Evolutionary conservation across 78 protist genomes (phyloP).

Genomic region (Emiliania huxleyi): DNA sequence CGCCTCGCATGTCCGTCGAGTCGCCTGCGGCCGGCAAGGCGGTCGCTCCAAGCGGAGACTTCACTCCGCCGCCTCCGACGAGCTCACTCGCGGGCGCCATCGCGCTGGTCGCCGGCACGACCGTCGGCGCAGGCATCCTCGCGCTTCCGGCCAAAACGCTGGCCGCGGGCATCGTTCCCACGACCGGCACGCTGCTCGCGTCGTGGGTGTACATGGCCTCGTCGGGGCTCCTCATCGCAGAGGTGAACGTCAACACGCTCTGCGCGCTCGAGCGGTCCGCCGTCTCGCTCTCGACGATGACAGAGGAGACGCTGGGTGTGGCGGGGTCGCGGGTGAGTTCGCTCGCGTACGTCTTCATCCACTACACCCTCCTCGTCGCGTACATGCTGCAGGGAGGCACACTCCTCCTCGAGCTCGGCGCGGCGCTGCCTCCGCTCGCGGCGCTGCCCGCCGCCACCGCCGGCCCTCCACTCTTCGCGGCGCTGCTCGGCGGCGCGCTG

Average conservation of each 20-base stretch:
- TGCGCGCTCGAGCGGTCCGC: not conserved
- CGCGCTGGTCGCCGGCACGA: constrained; percentile 22
- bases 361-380: not conserved
- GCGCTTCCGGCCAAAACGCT: not conserved
- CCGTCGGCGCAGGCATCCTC: not conserved
- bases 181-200: not conserved
- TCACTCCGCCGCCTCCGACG: not conserved
- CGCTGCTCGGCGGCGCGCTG: not conserved
- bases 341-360: not conserved
- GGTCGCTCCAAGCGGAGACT: too few species aligned
- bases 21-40: too few species aligned
- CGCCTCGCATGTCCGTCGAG: too few species aligned
- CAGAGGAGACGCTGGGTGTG: not conserved
- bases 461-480: not conserved
- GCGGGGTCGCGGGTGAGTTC: not conserved
- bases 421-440: not conserved
- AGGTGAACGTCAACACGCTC: not conserved
- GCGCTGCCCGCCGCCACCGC: not conserved
- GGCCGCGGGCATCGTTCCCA: not conserved
- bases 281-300: not conserved
- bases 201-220: not conserved
- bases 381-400: not conserved
- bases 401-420: not conserved
- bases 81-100: not conserved
- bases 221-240: not conserved